Conservation (phyloP, 2,329 filamentous ascomycete genomes). For the Botrytis aclada region DNA sequence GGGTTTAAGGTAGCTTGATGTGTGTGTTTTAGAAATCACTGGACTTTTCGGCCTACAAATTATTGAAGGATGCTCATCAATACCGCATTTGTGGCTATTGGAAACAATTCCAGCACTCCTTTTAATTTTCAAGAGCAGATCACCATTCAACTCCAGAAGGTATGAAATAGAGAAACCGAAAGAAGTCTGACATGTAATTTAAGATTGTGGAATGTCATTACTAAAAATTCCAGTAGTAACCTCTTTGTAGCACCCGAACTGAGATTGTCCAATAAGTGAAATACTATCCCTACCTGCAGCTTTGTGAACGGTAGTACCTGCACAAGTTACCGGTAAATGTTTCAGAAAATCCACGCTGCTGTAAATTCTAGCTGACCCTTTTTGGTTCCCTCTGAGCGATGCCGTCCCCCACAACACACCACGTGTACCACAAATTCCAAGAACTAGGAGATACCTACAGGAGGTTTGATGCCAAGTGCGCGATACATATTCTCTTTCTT, state of each 20-base stretch:
- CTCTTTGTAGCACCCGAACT: not conserved
- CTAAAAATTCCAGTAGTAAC: not conserved
- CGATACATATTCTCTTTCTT: slow-evolving; percentile 7
- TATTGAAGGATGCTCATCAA: too few species aligned
- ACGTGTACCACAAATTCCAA: too few species aligned
- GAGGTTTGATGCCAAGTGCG: not conserved
- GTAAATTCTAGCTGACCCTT: too few species aligned
- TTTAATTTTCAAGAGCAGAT: not conserved
- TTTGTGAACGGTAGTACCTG: not conserved
- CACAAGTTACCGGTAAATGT: not conserved
- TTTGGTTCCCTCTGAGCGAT: not conserved
- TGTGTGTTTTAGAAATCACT: not conserved
- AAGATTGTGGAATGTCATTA: not conserved
- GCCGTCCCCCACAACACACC: fast-evolving
- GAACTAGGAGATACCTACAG: not conserved
- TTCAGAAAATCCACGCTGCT: not conserved
- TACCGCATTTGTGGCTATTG: too few species aligned
- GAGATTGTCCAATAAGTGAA: not conserved
- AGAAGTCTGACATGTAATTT: not conserved
- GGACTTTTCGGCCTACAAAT: not conserved
- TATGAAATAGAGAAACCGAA: not conserved
- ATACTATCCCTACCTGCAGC: not conserved
- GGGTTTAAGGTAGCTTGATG: not conserved
- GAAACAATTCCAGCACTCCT: too few species aligned
- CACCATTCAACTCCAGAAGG: not conserved